A percentile compares a stretch with the other conserved stretches of the same genome.
These are phyloP conservation scores for Geotrichum fermentans DNA, from an alignment of 1,139 yeast species.

Conservation along the genomic window DNA sequence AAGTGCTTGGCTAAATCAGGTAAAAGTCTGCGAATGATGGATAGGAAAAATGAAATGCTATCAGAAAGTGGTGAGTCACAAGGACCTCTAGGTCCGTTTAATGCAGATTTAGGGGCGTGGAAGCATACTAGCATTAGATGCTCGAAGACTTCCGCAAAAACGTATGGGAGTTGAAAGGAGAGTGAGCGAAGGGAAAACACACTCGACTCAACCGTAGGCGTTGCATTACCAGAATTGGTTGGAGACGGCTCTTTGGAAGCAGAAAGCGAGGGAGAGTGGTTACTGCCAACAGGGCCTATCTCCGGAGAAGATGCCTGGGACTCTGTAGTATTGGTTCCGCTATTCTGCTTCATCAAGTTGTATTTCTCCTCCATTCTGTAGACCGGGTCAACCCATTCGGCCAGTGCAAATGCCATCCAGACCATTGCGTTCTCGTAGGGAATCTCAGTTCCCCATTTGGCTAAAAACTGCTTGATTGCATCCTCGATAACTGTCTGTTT, in stretches of 20 bases:
- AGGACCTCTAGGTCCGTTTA: constrained; percentile 22
- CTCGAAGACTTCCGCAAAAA: constrained; percentile 63
- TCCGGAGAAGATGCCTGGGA: constrained; percentile 11
- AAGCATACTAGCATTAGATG: constrained; percentile 68
- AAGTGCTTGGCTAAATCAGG: constrained; percentile 78
- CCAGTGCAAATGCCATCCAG: constrained; percentile 83
- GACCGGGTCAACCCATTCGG: constrained; percentile 82
- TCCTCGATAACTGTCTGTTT: constrained; percentile 43
- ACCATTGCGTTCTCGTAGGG: constrained; percentile 78
- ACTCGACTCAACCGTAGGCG: constrained; percentile 6
- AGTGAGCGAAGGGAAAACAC: constrained; percentile 8
- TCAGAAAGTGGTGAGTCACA: constrained; percentile 43
- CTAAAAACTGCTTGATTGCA: constrained; percentile 59
- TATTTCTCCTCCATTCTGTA: constrained; percentile 14
- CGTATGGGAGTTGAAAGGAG: constrained; percentile 22
- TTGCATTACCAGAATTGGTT: constrained; percentile 6
- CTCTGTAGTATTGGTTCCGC: constrained; percentile 7
- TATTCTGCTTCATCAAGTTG: background rate
- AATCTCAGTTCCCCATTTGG: constrained; percentile 73
- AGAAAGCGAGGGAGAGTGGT: background rate
- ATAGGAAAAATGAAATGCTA: constrained; percentile 67
- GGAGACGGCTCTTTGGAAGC: constrained; percentile 3
- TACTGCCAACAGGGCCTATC: constrained; percentile 1
- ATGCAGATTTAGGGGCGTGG: constrained; percentile 53
- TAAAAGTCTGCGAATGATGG: constrained; percentile 54